These are phyloP conservation scores for Botrytis deweyae DNA, from an alignment of 2,329 filamentous ascomycete species.

Conservation along the genomic window DNA sequence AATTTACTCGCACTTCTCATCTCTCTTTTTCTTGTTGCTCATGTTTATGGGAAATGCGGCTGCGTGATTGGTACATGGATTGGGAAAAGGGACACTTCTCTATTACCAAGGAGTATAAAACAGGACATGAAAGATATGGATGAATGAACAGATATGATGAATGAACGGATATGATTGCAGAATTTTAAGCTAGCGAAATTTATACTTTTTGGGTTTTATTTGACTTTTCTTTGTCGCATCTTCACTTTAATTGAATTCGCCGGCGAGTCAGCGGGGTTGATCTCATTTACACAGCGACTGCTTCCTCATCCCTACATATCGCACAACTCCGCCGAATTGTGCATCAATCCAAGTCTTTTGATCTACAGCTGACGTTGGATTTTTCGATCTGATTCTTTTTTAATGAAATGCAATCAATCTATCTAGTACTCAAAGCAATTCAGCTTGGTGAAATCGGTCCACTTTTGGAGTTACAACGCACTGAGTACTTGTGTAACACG, in stretches of 20 bases:
- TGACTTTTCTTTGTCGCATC: neutral
- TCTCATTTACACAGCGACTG: neutral
- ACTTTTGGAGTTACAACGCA: neutral
- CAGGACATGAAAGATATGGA: neutral
- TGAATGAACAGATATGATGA: slow-evolving; percentile 1
- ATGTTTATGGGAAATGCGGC: neutral
- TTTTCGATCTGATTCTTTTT: too few species aligned
- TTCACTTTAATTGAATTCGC: neutral
- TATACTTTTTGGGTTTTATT: neutral
- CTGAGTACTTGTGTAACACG: neutral
- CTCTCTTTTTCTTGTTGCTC: neutral
- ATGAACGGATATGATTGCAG: neutral
- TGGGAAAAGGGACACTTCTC: neutral
- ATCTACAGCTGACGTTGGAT: neutral
- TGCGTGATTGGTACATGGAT: neutral
- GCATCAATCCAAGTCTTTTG: neutral
- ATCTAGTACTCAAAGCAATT: neutral
- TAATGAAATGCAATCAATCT: neutral
- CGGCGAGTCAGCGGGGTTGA: neutral
- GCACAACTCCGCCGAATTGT: neutral
- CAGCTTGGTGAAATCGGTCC: neutral
- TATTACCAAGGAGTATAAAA: neutral
- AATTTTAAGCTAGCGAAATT: neutral
- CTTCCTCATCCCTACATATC: neutral
- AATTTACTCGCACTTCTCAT: neutral